phyloP scores from a whole-genome alignment of 2,329 filamentous ascomycete species.

The Cercospora nicotianae region DNA sequence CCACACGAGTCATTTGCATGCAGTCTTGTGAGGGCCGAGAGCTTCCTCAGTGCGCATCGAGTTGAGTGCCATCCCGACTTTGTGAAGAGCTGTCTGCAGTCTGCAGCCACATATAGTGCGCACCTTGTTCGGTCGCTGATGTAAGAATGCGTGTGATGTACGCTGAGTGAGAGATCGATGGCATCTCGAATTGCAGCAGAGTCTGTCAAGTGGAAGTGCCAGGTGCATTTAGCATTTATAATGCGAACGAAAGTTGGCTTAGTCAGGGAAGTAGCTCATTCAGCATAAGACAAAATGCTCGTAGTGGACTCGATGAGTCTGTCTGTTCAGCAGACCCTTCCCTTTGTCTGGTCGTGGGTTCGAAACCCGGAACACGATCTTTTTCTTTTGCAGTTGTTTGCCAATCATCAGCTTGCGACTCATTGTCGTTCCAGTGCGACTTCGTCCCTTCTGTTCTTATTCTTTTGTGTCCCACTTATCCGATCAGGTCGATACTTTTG shows the following conservation, averaged over 20 bases:
- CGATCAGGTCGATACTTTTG: constrained; percentile 6
- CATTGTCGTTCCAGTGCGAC: not conserved
- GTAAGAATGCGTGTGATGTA: not conserved
- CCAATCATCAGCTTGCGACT: not conserved
- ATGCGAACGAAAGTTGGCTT: not conserved
- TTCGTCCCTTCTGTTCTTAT: constrained; percentile 5
- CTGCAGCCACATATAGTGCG: not conserved
- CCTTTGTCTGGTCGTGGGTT: not conserved
- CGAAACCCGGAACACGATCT: not conserved
- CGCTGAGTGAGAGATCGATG: not conserved
- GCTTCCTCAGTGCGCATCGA: not conserved
- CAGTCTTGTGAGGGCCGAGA: not conserved
- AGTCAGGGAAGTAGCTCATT: constrained; percentile 4
- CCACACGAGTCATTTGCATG: not conserved
- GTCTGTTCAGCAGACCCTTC: not conserved
- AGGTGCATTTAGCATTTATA: not conserved
- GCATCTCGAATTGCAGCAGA: not conserved
- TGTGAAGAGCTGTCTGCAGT: not conserved
- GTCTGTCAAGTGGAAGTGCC: not conserved
- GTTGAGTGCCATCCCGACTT: not conserved
- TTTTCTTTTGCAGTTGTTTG: not conserved
- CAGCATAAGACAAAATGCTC: not conserved
- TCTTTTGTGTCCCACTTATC: constrained; percentile 12
- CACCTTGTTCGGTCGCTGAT: not conserved
- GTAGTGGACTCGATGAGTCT: not conserved